Evolutionary conservation across 805 yeast species (phyloP).

Genomic region (Candida broadrunensis): DNA sequence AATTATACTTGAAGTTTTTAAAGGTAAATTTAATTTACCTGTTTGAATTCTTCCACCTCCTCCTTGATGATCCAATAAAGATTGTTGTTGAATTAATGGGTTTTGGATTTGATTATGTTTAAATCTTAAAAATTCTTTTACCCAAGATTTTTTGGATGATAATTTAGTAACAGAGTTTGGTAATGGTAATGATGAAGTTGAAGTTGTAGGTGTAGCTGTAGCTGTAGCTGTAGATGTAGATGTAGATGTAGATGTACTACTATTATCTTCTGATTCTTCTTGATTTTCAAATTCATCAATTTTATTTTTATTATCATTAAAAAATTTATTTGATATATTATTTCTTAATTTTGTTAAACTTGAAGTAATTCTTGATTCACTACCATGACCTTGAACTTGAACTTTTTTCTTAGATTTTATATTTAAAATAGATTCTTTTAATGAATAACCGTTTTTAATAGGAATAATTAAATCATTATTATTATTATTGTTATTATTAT

Average conservation of each 20-base stretch:
- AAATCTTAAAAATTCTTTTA: slow-evolving; percentile 19
- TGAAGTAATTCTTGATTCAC: background rate
- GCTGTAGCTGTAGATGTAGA: background rate
- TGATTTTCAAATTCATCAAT: background rate
- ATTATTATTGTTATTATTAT: background rate
- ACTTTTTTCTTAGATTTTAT: background rate
- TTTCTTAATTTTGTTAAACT: background rate
- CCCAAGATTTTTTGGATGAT: slow-evolving; percentile 18
- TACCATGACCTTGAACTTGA: background rate
- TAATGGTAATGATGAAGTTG: background rate
- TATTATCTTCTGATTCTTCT: background rate
- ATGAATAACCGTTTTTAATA: background rate
- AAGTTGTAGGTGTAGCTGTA: background rate
- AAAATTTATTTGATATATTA: background rate
- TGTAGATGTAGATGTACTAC: background rate
- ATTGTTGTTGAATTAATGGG: background rate
- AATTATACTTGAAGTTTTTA: slow-evolving; percentile 12
- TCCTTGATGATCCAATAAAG: background rate
- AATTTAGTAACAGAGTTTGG: slow-evolving; percentile 2
- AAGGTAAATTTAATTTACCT: background rate
- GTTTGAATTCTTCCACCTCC: too few species aligned
- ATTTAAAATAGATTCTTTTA: background rate
- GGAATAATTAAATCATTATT: slow-evolving; percentile 5
- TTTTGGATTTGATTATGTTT: slow-evolving; percentile 8
- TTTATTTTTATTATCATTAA: background rate